A percentile compares a stretch with the other conserved stretches of the same genome.
Conservation (phyloP, 805 yeast genomes). For the Kluyveromyces starmeri region DNA sequence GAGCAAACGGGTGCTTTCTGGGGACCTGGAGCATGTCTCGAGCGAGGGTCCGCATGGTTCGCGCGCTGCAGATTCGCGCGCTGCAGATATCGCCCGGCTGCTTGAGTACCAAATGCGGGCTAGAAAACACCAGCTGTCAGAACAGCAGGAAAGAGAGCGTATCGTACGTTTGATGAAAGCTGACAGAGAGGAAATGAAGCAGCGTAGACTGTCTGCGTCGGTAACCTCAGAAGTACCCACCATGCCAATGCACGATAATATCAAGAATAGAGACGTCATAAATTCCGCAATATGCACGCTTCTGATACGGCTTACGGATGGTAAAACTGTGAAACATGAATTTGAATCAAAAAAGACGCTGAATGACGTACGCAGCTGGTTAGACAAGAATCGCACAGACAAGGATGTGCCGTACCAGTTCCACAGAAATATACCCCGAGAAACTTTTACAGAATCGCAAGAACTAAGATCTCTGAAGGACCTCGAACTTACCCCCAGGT, state of each 20-base stretch:
- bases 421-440: constrained; percentile 50
- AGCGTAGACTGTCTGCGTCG: constrained; percentile 8
- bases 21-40: neutral
- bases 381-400: constrained; percentile 44
- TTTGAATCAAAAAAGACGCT: constrained; percentile 42
- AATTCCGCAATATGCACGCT: constrained; percentile 33
- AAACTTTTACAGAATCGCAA: constrained; percentile 52
- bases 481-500: constrained; percentile 59
- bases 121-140: constrained; percentile 16
- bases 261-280: constrained; percentile 16
- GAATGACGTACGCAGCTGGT: constrained; percentile 51
- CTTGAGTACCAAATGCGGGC: neutral
- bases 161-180: constrained; percentile 43
- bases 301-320: constrained; percentile 61
- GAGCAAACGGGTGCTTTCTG: neutral
- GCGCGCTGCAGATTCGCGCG: neutral
- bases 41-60: neutral
- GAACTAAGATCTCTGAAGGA: constrained; percentile 46
- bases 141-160: constrained; percentile 45
- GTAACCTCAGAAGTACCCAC: neutral
- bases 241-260: constrained; percentile 20
- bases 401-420: constrained; percentile 37
- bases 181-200: constrained; percentile 41
- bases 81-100: neutral
- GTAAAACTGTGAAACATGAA: constrained; percentile 43